phyloP scores from a whole-genome alignment of 2,329 filamentous ascomycete genomes.

The Ophiosphaerella herpotricha region DNA sequence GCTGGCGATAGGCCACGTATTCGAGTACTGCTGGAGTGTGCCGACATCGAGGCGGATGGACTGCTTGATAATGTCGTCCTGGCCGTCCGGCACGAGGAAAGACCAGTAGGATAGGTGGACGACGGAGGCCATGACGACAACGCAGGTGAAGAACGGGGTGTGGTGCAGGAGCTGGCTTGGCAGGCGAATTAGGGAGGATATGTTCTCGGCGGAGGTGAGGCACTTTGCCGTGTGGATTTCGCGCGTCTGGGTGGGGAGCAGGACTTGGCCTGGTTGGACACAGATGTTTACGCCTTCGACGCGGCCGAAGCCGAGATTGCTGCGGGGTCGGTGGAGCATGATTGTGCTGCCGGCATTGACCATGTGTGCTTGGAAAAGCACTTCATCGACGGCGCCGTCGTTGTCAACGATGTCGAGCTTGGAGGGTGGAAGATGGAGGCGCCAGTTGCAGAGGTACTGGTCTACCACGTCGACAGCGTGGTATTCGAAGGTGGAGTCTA shows the following conservation, averaged over 20 bases:
- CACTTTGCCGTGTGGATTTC: constrained; percentile 78
- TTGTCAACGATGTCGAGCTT: constrained; percentile 73
- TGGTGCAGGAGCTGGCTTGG: constrained; percentile 73
- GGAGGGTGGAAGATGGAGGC: constrained; percentile 72
- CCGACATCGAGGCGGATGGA: constrained; percentile 79
- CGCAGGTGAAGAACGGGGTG: constrained; percentile 54
- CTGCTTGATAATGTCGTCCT: constrained; percentile 71
- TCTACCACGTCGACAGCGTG: constrained; percentile 61
- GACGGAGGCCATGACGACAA: constrained; percentile 47
- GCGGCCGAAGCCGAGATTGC: constrained; percentile 43
- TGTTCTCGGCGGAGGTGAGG: constrained; percentile 75
- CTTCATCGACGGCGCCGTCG: constrained; percentile 74
- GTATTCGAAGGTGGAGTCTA: constrained; percentile 45
- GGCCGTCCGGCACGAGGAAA: constrained; percentile 53
- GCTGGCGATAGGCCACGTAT: constrained; percentile 73
- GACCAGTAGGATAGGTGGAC: constrained; percentile 71
- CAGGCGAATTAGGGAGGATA: constrained; percentile 75
- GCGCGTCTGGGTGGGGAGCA: constrained; percentile 58
- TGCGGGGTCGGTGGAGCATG: constrained; percentile 51
- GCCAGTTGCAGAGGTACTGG: constrained; percentile 73
- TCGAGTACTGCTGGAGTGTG: constrained; percentile 69
- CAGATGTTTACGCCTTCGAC: constrained; percentile 62
- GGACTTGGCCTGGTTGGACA: constrained; percentile 59
- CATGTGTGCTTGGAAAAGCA: constrained; percentile 91
- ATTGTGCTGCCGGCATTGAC: constrained; percentile 57